Evolutionary conservation across 2,329 filamentous ascomycete genomes (phyloP).

Genomic region (Pseudogymnoascus destructans): DNA sequence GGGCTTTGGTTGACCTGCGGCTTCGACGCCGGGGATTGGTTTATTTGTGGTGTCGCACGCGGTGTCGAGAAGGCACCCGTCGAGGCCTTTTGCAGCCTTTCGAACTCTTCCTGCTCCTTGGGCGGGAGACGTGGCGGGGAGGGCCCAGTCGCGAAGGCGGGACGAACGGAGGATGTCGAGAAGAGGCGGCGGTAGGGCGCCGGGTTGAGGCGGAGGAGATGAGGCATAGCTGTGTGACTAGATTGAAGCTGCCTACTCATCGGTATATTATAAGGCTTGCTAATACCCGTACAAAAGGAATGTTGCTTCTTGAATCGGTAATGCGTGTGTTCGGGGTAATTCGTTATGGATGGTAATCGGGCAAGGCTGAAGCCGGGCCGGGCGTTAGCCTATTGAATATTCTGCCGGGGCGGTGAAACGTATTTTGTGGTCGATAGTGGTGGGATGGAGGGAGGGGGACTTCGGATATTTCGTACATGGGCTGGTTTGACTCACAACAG

Average conservation of each 20-base stretch:
- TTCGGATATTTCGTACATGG: conserved; percentile 10
- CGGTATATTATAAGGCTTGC: neutral
- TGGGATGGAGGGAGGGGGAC: conserved; percentile 6
- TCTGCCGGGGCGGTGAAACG: conserved; percentile 8
- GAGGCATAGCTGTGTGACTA: conserved; percentile 19
- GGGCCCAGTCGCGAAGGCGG: conserved; percentile 40
- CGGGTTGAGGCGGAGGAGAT: conserved; percentile 19
- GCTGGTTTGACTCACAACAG: conserved; percentile 3
- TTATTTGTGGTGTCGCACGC: conserved; percentile 33
- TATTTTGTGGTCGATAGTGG: conserved; percentile 9
- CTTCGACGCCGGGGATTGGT: conserved; percentile 32
- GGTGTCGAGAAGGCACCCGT: conserved; percentile 67
- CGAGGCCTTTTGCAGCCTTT: conserved; percentile 65
- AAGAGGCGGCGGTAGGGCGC: conserved; percentile 22
- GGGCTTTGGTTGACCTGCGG: conserved; percentile 10
- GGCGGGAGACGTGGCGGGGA: conserved; percentile 77
- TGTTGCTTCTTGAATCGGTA: neutral
- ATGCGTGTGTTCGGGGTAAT: neutral
- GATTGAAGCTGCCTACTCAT: neutral
- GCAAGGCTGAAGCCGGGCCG: neutral
- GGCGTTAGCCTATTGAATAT: conserved; percentile 6
- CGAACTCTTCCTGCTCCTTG: conserved; percentile 81
- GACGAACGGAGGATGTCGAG: conserved; percentile 19
- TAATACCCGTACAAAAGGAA: neutral
- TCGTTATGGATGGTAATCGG: neutral